Conservation (phyloP, 2,329 filamentous ascomycete genomes). For the Arthroderma uncinatum region DNA sequence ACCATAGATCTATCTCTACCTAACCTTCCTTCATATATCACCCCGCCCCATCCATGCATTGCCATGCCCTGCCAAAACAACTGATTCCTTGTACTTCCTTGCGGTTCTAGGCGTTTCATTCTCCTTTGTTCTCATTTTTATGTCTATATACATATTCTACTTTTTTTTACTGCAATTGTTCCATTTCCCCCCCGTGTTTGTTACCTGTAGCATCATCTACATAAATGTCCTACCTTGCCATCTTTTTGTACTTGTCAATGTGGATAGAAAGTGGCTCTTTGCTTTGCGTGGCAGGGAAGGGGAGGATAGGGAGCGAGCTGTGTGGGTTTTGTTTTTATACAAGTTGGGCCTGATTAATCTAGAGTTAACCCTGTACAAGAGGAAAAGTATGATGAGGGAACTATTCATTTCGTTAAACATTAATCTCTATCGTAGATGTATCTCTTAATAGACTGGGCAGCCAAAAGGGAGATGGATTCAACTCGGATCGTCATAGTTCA, state of each 20-base stretch:
- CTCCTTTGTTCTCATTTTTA: slow-evolving; percentile 16
- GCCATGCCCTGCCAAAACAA: slow-evolving; percentile 12
- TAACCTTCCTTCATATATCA: neutral
- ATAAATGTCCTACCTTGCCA: neutral
- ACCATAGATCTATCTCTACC: neutral
- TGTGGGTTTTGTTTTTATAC: neutral
- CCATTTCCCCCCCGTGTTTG: neutral
- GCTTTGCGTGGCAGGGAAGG: neutral
- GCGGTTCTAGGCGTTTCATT: slow-evolving; percentile 14
- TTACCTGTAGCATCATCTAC: slow-evolving; percentile 4
- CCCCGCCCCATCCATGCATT: neutral
- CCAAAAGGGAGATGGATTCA: neutral
- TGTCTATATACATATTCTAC: slow-evolving; percentile 16
- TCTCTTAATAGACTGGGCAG: neutral
- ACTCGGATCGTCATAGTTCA: slow-evolving; percentile 24
- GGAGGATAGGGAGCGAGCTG: neutral
- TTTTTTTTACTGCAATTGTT: slow-evolving; percentile 12
- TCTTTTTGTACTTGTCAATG: slow-evolving; percentile 1
- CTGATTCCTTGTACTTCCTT: slow-evolving; percentile 12
- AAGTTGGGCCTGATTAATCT: neutral
- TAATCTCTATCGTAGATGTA: neutral
- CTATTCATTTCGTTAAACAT: neutral
- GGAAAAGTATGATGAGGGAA: neutral
- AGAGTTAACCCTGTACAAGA: slow-evolving; percentile 6
- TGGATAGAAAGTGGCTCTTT: neutral